A percentile compares a stretch with the other conserved stretches of the same genome.
These are phyloP conservation scores for Salix viminalis DNA, from an alignment of 345 rosid genomes.

Conservation along the genomic window DNA sequence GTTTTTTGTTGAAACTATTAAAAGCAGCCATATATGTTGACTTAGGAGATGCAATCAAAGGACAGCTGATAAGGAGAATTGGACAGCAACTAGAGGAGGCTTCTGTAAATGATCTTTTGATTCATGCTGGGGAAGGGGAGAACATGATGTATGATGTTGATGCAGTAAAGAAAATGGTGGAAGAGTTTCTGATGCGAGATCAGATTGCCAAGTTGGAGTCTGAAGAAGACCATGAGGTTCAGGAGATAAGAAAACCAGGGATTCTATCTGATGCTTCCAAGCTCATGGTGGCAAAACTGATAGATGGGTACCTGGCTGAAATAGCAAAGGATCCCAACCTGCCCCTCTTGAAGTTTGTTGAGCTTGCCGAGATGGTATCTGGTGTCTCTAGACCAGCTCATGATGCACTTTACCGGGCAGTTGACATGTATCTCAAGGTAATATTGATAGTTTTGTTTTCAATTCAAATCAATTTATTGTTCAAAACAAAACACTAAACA, in stretches of 20 bases:
- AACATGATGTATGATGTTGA: constrained; percentile 58
- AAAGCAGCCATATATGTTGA: constrained; percentile 57
- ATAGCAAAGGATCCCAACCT: constrained; percentile 67
- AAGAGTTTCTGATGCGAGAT: constrained; percentile 55
- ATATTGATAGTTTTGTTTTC: background rate
- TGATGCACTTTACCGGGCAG: constrained; percentile 78
- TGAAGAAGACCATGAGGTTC: constrained; percentile 33
- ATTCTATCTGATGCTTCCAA: constrained; percentile 77
- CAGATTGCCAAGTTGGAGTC: constrained; percentile 43
- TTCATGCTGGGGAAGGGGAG: constrained; percentile 47
- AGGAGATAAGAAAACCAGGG: constrained; percentile 42
- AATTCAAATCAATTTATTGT: too few species aligned
- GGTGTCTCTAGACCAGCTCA: constrained; percentile 67
- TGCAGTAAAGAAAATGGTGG: constrained; percentile 48
- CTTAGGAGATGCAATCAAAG: constrained; percentile 45
- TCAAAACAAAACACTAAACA: background rate
- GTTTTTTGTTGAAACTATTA: constrained; percentile 72
- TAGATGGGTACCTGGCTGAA: constrained; percentile 76
- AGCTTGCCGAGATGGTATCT: constrained; percentile 63
- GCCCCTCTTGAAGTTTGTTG: constrained; percentile 48
- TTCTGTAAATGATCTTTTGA: constrained; percentile 55
- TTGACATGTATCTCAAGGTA: constrained; percentile 80
- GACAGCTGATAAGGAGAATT: constrained; percentile 46
- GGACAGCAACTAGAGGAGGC: constrained; percentile 87
- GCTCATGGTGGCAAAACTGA: constrained; percentile 73